A percentile compares a stretch with the other conserved stretches of the same genome.
Conservation (phyloP, 148 eudicot genomes). For the Diospyros kaki region DNA sequence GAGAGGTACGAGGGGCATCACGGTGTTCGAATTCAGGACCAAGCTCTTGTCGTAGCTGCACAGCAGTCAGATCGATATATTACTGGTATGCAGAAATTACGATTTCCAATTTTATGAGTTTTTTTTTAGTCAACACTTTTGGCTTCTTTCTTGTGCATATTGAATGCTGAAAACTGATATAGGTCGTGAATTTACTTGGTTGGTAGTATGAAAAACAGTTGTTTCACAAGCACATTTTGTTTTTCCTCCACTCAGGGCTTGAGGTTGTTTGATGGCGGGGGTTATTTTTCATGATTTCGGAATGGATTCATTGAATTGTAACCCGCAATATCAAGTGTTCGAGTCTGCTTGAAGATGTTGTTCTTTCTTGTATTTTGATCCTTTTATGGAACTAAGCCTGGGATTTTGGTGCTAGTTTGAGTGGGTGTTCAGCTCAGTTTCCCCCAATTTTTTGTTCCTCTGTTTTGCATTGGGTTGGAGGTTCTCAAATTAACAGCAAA, state of each 20-base stretch:
- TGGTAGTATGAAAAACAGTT: neutral
- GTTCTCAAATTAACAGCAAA: no score
- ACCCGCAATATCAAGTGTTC: no score
- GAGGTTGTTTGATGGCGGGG: no score
- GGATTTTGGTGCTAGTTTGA: no score
- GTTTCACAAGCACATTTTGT: neutral
- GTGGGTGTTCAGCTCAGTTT: no score
- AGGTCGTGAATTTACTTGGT: neutral
- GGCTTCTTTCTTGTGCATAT: neutral
- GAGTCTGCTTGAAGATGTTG: no score
- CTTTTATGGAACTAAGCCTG: no score
- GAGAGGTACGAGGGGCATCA: conserved; percentile 89
- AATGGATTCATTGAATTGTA: no score
- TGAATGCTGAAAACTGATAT: neutral
- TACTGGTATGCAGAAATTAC: conserved; percentile 31
- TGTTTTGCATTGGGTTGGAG: no score
- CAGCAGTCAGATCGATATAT: conserved; percentile 73
- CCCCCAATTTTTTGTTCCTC: no score
- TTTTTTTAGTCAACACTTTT: neutral
- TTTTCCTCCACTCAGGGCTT: conserved; percentile 26
- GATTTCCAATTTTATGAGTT: neutral
- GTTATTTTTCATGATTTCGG: no score
- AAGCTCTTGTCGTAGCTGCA: conserved; percentile 70
- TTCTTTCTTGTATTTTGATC: no score
- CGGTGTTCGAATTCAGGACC: conserved; percentile 78